Evolutionary conservation across 306 rosid species (phyloP), one percentile per base, ranked within the genome.

Genomic region (Calophaca sinica): DNA sequence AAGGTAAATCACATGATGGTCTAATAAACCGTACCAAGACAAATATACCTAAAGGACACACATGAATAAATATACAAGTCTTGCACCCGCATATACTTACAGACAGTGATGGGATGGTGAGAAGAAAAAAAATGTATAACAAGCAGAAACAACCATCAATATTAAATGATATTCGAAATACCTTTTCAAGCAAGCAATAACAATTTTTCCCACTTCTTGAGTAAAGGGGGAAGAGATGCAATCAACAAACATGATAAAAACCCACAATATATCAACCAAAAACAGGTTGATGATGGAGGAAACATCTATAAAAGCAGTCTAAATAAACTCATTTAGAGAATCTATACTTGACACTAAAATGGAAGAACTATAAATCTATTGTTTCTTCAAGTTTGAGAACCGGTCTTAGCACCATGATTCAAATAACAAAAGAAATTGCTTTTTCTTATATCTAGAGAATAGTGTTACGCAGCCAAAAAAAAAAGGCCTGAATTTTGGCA

Each of bases 141-240:
- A 42, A 62, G 33, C 8, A 73, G 26, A 70, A 46, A 28, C 26
- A 32, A 14, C 68, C 2, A 14, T 36, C 15, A 41, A 31, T 59
- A 42, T 67, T 3, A 42, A 62, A 55, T 67, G 63, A 61, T 36
- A 60, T 38, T 44, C 38, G 12, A 36, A 72, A 73, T 35, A 35
- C 76, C 68, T 51, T 66, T 42, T 66, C 62, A 77, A 51, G 73
- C 68, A 72, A 77, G 45, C 44, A 72, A 44, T 10, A 70, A 31
- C 4, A 66, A 3, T 20, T 10, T 62, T 33, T 8, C 33, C 32
- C 55, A 35, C 73, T 68, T 41, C 28, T 4, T 38, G 35, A 70
- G 55, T 44, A 74, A 62, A 1, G 2, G 61, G 67, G 79, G 35
- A 50, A 20, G 39, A 20, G n/a, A 26, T 70, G 41, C 31, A 61